A percentile compares a stretch with the other conserved stretches of the same genome.
Evolutionary conservation across 768 basidiomycete species (phyloP).

Genomic region (Agaricus subrufescens): DNA sequence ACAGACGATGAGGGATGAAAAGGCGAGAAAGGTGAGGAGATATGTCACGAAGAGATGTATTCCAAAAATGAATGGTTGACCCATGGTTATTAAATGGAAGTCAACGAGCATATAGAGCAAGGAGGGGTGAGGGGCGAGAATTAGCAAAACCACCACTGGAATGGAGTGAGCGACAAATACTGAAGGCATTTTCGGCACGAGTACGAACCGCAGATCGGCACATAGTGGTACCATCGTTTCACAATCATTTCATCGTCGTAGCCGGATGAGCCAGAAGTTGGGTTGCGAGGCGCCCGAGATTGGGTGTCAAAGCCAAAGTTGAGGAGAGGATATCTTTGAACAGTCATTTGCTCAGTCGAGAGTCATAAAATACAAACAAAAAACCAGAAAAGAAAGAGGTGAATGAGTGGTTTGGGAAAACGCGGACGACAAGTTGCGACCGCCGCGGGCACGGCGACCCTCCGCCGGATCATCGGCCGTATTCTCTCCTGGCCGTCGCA

Average conservation of each 20-base stretch:
- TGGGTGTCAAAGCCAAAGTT: conserved; percentile 16
- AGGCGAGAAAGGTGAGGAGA: conserved; percentile 60
- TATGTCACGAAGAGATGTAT: conserved; percentile 58
- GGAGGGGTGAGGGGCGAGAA: conserved; percentile 74
- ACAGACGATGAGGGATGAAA: conserved; percentile 71
- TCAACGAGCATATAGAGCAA: conserved; percentile 61
- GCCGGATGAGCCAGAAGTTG: conserved; percentile 8
- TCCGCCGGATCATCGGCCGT: too few species aligned
- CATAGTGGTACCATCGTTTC: conserved; percentile 53
- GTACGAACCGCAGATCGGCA: conserved; percentile 51
- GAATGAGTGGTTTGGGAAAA: neutral
- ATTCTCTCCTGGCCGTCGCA: too few species aligned
- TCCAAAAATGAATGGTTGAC: conserved; percentile 40
- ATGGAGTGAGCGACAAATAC: neutral
- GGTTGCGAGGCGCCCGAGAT: conserved; percentile 2
- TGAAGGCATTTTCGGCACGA: neutral
- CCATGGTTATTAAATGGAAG: conserved; percentile 56
- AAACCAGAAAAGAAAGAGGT: neutral
- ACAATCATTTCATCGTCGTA: conserved; percentile 23
- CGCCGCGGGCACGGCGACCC: neutral
- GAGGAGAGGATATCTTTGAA: conserved; percentile 16
- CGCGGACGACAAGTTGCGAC: neutral
- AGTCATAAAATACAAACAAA: conserved; percentile 12
- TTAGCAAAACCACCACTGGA: conserved; percentile 42
- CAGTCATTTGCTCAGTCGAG: conserved; percentile 12